phyloP scores from a whole-genome alignment of 768 basidiomycete genomes.

The Mycena floridula region DNA sequence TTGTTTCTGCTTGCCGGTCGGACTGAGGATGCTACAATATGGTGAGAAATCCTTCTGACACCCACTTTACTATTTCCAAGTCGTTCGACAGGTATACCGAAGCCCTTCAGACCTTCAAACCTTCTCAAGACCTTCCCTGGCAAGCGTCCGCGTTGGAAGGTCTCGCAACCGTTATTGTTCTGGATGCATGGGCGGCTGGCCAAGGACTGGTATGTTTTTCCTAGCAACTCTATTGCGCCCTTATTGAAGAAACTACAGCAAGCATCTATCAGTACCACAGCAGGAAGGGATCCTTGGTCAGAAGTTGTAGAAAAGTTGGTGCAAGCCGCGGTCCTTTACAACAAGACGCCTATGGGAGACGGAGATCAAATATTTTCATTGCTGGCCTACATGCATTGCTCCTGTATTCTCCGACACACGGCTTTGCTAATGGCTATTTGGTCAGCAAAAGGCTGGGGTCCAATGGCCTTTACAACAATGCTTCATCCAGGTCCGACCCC shows the following conservation, averaged over 20 bases:
- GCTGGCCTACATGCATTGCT: conserved; percentile 61
- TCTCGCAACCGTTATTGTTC: conserved; percentile 66
- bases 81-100: conserved; percentile 72
- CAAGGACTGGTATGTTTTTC: conserved; percentile 54
- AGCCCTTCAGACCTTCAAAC: conserved; percentile 71
- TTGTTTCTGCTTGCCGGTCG: conserved; percentile 86
- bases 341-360: conserved; percentile 48
- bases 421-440: conserved; percentile 72
- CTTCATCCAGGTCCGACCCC: conserved; percentile 57
- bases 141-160: conserved; percentile 87
- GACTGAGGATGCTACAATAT: conserved; percentile 71
- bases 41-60: too few species aligned
- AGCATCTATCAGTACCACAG: conserved; percentile 40
- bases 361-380: conserved; percentile 55
- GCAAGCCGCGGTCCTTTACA: conserved; percentile 60
- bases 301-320: conserved; percentile 70
- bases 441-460: conserved; percentile 87
- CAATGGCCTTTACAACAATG: conserved; percentile 70
- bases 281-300: conserved; percentile 64
- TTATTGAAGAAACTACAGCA: conserved; percentile 33
- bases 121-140: conserved; percentile 77
- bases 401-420: conserved; percentile 66
- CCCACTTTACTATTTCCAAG: not conserved
- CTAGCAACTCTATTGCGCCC: conserved; percentile 6
- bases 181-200: conserved; percentile 82